phyloP scores from a whole-genome alignment of 345 rosid genomes.

The Isatis tinctoria region DNA sequence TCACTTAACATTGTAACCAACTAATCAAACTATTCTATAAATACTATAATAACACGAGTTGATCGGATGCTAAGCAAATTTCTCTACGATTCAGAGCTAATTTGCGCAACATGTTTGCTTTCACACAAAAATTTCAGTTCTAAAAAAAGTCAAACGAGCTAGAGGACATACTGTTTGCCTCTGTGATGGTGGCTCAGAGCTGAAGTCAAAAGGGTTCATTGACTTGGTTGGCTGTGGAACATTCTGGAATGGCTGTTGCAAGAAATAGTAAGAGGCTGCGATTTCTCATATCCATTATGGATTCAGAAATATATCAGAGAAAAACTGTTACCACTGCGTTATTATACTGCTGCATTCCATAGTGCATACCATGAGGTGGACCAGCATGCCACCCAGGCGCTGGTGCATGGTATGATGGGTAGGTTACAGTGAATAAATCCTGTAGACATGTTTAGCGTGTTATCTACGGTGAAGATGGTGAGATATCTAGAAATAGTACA shows the following conservation, averaged over 20 bases:
- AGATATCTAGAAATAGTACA: not conserved
- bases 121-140: not conserved
- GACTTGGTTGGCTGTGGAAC: constrained; percentile 53
- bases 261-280: not conserved
- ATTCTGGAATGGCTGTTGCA: constrained; percentile 53
- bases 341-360: constrained; percentile 53
- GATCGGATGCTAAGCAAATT: not conserved
- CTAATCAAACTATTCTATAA: not conserved
- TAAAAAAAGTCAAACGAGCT: constrained; percentile 7
- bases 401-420: constrained; percentile 51
- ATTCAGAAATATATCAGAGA: not conserved
- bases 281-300: constrained; percentile 2
- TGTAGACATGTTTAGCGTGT: constrained; percentile 31
- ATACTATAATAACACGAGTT: not conserved
- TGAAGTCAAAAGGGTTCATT: constrained; percentile 78
- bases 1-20: constrained; percentile 3
- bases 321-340: constrained; percentile 45
- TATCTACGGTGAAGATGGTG: not conserved
- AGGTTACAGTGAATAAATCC: constrained; percentile 70
- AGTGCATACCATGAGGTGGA: constrained; percentile 61
- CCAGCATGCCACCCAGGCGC: constrained; percentile 74
- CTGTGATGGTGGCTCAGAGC: constrained; percentile 48
- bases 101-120: not conserved
- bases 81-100: not conserved
- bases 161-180: constrained; percentile 51